Base-by-base conservation (phyloP, 805 yeast genomes). In the Ogataea parapolymorpha region DNA sequence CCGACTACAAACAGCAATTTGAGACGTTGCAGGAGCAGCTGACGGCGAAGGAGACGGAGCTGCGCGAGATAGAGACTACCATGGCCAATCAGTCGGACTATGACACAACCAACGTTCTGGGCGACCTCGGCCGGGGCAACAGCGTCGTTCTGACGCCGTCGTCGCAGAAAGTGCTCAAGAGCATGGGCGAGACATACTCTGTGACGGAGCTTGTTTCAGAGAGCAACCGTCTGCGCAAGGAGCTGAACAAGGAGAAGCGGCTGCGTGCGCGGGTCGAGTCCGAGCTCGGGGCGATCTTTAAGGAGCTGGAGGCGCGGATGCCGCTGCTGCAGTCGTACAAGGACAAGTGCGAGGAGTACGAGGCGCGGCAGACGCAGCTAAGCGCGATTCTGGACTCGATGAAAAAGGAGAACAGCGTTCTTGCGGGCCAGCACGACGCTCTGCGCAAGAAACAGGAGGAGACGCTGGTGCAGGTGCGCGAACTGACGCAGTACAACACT, bases 221-320 rank as follows among this genome's bases (percentile, higher is more conserved):
- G 51, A 78, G 75, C 53, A 74, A 77, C 46, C 68, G 75, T 40
- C 61, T 86, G 42, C 81, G 79, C 59, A 83, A 75, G 49, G 85
- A 83, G 49, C 66, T 86, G 35, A 71, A 77, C 3, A 73, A 77
- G 39, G 95, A 88, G 61, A 77, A 80, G 52, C 72, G 81, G 13
- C 82, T 84, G 38, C 87, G 85, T 51, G 80, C 78, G 42, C 73
- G 75, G 40, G 69, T 91, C 44, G 85, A 89, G 41, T 61, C 68
- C 26, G 91, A 87, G 59, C 68, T 90, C 43, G 82, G 84, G 51
- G 68, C 71, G 1, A 80, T 91, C 49, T 78, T 89, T 24, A 70
- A 71, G 14, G 96, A 89, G 59, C 67, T 90, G 46, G 95, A 88
- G 53, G 71, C 75, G 23, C 81, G 85, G 54, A 80, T 86, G 41